Evolutionary conservation across 2,329 filamentous ascomycete species (phyloP), one percentile per base, ranked within the genome.

Genomic region (Claviceps sp.): DNA sequence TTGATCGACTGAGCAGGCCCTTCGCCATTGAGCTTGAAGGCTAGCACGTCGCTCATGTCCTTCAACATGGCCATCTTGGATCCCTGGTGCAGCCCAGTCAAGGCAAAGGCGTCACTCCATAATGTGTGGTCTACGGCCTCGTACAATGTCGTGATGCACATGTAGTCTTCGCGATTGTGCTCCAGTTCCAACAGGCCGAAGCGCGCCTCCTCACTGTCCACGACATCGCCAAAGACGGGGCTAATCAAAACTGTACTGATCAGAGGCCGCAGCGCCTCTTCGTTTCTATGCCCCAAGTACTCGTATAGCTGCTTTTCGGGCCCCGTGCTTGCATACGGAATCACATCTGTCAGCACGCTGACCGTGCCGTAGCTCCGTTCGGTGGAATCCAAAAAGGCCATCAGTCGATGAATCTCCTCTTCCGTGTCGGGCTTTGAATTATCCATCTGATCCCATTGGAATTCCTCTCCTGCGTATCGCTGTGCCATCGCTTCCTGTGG

Each of bases 341-440:
- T 63, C 37, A 67, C 56, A 13, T 71, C 64, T 4, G 67, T 62
- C 5, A 82, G 62, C 5, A 68, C 65, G 52, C 78, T 76, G 22
- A 72, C 72, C 0, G 75, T 77, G 14, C 77, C 81, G 56, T 82
- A 82, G 44, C 73, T 76, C 44, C 81, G 72, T 26, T 82, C 76
- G 0, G 79, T 81, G 9, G 64, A 67, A 52, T 84, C 80, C 3
- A 84, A 69, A 55, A 84, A 83, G 9, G 79, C 80, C 68, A 84
- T 74, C 5, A 84, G 62, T 14, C 81, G 76, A 57, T 83, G 80
- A 2, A 82, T 57, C 61, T 84, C 81, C 24, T 79, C 70, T 50
- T 68, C 63, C 53, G 78, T 69, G 18, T 70, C 63, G 13, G 71
- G 63, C 47, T 62, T 63, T 37, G 58, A 50, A 37, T 62, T 65